phyloP scores from a whole-genome alignment of 805 yeast species.

The Wickerhamiella occidentalis region DNA sequence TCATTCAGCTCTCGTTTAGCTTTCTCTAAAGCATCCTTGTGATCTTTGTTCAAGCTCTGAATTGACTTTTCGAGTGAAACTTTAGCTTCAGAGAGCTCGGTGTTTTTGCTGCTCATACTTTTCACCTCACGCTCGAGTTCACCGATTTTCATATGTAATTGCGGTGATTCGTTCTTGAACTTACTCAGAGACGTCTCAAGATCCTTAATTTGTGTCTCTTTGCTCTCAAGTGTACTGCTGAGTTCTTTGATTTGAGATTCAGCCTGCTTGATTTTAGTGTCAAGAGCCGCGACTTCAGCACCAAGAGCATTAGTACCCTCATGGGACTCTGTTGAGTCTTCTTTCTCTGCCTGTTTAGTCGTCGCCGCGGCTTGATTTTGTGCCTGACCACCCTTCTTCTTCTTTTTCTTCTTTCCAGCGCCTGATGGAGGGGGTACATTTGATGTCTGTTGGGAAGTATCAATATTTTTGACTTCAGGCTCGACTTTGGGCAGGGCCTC shows the following conservation, averaged over 20 bases:
- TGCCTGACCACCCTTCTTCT: conserved; percentile 8
- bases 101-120: not conserved
- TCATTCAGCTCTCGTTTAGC: not conserved
- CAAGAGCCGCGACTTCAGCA: not conserved
- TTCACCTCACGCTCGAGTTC: not conserved
- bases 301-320: not conserved
- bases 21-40: conserved; percentile 16
- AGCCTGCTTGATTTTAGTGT: not conserved
- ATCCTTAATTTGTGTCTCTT: not conserved
- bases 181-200: not conserved
- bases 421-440: not conserved
- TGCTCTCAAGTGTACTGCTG: conserved; percentile 11
- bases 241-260: conserved; percentile 12
- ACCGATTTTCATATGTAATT: conserved; percentile 1
- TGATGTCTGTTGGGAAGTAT: not conserved
- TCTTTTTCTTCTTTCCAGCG: not conserved
- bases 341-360: too few species aligned
- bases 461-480: too few species aligned
- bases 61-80: not conserved
- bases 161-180: not conserved
- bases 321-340: not conserved
- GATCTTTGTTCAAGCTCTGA: conserved; percentile 25
- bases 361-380: too few species aligned
- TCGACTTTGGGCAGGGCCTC: not conserved
- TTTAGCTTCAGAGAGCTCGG: not conserved